These are phyloP conservation scores for Aspergillus saccharolyticus DNA, from an alignment of 495 filamentous ascomycete genomes.

Conservation along the genomic window DNA sequence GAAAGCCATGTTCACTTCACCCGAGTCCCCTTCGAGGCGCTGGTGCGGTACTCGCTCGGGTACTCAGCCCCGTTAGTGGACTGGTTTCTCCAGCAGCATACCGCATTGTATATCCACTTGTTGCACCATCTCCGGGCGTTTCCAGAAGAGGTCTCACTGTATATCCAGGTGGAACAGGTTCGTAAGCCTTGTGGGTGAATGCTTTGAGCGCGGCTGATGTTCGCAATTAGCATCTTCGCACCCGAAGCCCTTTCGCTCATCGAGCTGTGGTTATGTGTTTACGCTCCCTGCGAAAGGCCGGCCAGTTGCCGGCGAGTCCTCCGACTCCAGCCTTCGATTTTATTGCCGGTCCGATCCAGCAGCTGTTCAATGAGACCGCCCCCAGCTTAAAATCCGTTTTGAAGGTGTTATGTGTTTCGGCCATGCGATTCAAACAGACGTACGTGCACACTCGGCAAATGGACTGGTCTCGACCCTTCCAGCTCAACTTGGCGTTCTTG, in stretches of 20 bases:
- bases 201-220: background rate
- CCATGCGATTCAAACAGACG: conserved; percentile 29
- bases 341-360: conserved; percentile 36
- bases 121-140: conserved; percentile 30
- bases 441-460: conserved; percentile 35
- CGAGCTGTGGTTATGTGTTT: conserved; percentile 31
- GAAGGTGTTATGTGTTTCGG: conserved; percentile 34
- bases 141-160: conserved; percentile 31
- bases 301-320: conserved; percentile 9
- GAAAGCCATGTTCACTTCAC: conserved; percentile 43
- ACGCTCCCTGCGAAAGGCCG: conserved; percentile 18
- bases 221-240: conserved; percentile 28
- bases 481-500: conserved; percentile 29
- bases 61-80: conserved; percentile 30
- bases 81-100: conserved; percentile 42
- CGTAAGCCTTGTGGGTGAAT: background rate
- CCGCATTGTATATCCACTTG: conserved; percentile 33
- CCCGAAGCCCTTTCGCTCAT: conserved; percentile 37
- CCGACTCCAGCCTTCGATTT: conserved; percentile 31
- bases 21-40: conserved; percentile 37
- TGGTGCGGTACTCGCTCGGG: conserved; percentile 37
- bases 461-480: conserved; percentile 31
- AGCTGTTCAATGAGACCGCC: conserved; percentile 29
- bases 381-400: conserved; percentile 29
- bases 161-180: conserved; percentile 37